phyloP scores from a whole-genome alignment of 345 rosid genomes.

The Nasturtium officinale region DNA sequence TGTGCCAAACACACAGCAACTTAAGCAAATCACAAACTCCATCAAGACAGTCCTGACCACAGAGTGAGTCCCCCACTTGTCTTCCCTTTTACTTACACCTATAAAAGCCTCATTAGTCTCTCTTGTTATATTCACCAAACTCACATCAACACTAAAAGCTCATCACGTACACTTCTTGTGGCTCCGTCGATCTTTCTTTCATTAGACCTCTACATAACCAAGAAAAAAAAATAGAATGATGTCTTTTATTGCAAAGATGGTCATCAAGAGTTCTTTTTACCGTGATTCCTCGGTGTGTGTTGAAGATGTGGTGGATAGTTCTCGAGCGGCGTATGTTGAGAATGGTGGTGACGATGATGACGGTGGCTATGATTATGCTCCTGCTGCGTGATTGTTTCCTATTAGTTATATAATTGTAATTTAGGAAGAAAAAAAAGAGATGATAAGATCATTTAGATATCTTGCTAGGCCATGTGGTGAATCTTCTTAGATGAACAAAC shows the following conservation, averaged over 20 bases:
- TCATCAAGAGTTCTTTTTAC: neutral
- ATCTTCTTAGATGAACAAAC: neutral
- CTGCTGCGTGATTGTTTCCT: conserved; percentile 1
- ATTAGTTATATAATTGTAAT: neutral
- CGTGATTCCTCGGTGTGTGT: neutral
- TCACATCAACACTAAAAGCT: conserved; percentile 6
- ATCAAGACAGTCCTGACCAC: neutral
- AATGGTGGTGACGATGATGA: conserved; percentile 29
- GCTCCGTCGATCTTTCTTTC: neutral
- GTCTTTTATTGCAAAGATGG: neutral
- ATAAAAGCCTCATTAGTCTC: conserved; percentile 13
- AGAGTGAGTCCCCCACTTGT: conserved; percentile 21
- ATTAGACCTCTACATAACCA: neutral
- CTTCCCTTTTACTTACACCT: conserved; percentile 9
- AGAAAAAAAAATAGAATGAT: neutral
- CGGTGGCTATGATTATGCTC: conserved; percentile 5
- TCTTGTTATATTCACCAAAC: conserved; percentile 23
- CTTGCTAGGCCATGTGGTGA: conserved; percentile 8
- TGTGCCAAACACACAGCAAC: conserved; percentile 31
- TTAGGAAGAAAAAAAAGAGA: neutral
- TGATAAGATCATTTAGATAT: neutral
- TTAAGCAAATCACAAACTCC: conserved; percentile 28
- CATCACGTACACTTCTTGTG: conserved; percentile 11
- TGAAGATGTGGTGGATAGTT: conserved; percentile 19
- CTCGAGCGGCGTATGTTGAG: neutral